Base-by-base conservation (phyloP, 345 rosid species). In the Boechera stricta region DNA sequence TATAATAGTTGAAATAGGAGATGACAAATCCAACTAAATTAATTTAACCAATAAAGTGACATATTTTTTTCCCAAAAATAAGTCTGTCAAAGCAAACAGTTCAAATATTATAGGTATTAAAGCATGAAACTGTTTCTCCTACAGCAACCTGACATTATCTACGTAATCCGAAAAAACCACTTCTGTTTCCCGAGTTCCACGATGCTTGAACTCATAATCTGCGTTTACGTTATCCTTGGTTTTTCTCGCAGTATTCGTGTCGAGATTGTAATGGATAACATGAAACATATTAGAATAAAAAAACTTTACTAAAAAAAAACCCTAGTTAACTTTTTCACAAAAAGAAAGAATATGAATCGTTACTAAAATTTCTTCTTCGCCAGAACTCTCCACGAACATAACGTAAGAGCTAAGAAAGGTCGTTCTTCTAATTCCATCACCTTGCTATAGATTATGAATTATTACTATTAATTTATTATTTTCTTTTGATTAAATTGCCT, bases 161-260 rank as follows among this genome's bases (percentile, higher is more conserved):
- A 36, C 45, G 7, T 59, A 59, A 35, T 59, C 64, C 31, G 13
- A 5, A 36, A 60, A 60, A 60, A 35, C 65, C 42, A 60, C 47
- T 36, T 5, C 2, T 18, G 12, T 51, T 16, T 15, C 4, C 11
- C 6, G 4, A 13, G 6, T 51, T 6, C 5, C 10, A 5, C 12
- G 4, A 26, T 0, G 28, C 29, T 15, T 24, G 9, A 54, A 39
- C n/a, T 10, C 11, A 42, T 29, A 41, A 2, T 10, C 4, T 26
- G 5, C 5, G 36, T n/a, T 7, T 39, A 29, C 51, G 0, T 26
- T 0, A 18, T 55, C 53, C 39, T 28, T 39, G 42, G 2, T 6
- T 9, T 28, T 39, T 55, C 73, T 39, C 0, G 10, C n/a, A 1
- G n/a, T 9, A 4, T 9, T 4, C 3, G 16, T 69, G 6, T 54